Conservation (phyloP, 2,329 filamentous ascomycete species). For the Fonsecaea erecta region DNA sequence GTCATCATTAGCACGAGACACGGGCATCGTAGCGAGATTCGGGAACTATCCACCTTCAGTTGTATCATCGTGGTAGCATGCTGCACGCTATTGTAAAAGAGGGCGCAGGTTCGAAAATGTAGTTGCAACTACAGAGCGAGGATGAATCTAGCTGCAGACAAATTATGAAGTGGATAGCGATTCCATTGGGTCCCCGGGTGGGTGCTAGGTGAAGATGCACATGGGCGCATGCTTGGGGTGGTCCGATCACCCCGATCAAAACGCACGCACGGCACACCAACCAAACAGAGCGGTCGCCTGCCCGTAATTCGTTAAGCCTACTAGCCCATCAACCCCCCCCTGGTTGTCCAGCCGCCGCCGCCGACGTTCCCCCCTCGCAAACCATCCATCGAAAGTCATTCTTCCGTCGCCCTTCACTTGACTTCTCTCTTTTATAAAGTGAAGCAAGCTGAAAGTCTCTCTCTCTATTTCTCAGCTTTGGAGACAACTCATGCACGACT, state of each 20-base stretch:
- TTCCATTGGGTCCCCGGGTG: slow-evolving; percentile 5
- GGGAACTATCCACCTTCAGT: slow-evolving; percentile 65
- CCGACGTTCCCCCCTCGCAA: slow-evolving; percentile 17
- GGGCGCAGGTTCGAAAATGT: background rate
- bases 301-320: slow-evolving; percentile 8
- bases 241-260: too few relatives aligned
- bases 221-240: slow-evolving; percentile 1
- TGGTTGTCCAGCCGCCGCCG: slow-evolving; percentile 11
- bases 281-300: slow-evolving; percentile 14
- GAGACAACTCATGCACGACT: slow-evolving; percentile 1
- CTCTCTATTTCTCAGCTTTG: slow-evolving; percentile 15
- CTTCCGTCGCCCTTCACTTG: slow-evolving; percentile 15
- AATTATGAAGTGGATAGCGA: slow-evolving; percentile 7
- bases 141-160: slow-evolving; percentile 17
- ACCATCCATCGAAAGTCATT: slow-evolving; percentile 9
- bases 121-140: slow-evolving; percentile 1
- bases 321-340: background rate
- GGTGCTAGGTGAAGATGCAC: background rate
- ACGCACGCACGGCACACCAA: slow-evolving; percentile 5
- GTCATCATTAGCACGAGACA: slow-evolving; percentile 1
- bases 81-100: slow-evolving; percentile 23
- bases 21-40: background rate
- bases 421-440: slow-evolving; percentile 18
- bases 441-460: slow-evolving; percentile 23
- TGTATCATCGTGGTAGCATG: slow-evolving; percentile 77